Evolutionary conservation across 306 rosid species (phyloP), one percentile per base, ranked within the genome.

Genomic region (Vicia faba): DNA sequence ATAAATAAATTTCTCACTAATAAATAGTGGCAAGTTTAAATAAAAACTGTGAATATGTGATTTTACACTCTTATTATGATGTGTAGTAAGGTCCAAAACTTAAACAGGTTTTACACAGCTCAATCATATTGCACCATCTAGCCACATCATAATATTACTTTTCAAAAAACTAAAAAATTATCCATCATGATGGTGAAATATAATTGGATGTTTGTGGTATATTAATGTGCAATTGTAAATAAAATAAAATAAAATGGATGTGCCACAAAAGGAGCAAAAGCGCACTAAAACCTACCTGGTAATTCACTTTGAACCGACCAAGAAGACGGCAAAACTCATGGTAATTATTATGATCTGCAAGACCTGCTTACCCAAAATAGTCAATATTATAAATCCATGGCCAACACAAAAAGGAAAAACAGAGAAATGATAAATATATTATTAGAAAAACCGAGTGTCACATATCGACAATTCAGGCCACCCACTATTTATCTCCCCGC

Each of bases 271-370:
- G 53, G 51, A 44, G 55, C 40, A 76, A 72, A 63, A 61, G 10
- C 41, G 69, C 41, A 29, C 26, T 57, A 36, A 76, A 70, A 66
- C n/a, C 56, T 78, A 93, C 99, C 97, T 93, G 99, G 81, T 90
- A 93, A 73, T 93, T 93, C 79, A 90, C 96, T 76, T 96, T 82
- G 82, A 93, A 90, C 59, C 99, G 97, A 46, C 96, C 99, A 74
- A 93, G 95, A 83, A 93, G 99, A 64, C 97, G 97, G 56, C 99
- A 93, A 76, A 86, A 93, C 70, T 93, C 99, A 83, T 93, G 99
- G 87, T 93, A 93, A 82, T 93, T 93, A 79, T 88, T 93, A 78
- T 93, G 99, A 86, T 93, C 99, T 14, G 85, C 93, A 78, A 93
- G 89, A 78, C 99, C 99, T 93, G 89, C 77, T 78, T 57, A 28